Base-by-base conservation (phyloP, 768 basidiomycete genomes). In the Neoboletus brunneissimus region DNA sequence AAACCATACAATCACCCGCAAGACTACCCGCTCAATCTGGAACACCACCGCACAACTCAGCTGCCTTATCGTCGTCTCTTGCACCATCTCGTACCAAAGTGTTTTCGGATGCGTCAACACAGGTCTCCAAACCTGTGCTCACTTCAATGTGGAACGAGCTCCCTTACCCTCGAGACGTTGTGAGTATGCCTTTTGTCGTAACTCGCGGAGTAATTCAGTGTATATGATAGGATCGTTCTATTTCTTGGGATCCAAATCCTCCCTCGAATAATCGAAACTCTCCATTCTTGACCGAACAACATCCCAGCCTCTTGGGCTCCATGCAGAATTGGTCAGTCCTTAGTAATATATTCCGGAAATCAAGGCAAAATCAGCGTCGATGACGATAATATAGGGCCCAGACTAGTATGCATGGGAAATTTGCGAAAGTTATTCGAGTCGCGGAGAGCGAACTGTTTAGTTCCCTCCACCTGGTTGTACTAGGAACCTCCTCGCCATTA, bases 231-330 rank as follows among this genome's bases (percentile, higher is more conserved):
- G 80, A 74, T 64, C 73, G 75, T 53, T 74, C 78, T 5, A 64
- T 81, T 48, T 88, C 86, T 3, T 91, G 89, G 89, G 87, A 88
- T 66, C 65, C 79, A 9, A 55, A 68, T 82, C 51, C 51, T 25
- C 54, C 47, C 22, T 46, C 74, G 77, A 57, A 58, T 13, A 66
- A 76, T 11, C 67, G 72, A 18, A 71, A 75, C 0, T 79, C 83
- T 0, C 75, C 85, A 0, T 87, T 91, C 63, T 70, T 92, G 23
- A 87, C 89, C 5, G 88, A 91, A 66, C 88, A 90, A 67, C 74
- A 80, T 53, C 65, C 69, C 40, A 60, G 73, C 11, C 68, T 82
- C 6, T 83, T 81, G 55, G 77, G 82, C 7, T 78, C 83, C 10
- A 80, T 83, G n/a, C 77, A 81, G 67, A 75, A 85, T 56, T 73